These are phyloP conservation scores for Diplodia intermedia DNA, from an alignment of 2,329 filamentous ascomycete genomes.

Conservation along the genomic window DNA sequence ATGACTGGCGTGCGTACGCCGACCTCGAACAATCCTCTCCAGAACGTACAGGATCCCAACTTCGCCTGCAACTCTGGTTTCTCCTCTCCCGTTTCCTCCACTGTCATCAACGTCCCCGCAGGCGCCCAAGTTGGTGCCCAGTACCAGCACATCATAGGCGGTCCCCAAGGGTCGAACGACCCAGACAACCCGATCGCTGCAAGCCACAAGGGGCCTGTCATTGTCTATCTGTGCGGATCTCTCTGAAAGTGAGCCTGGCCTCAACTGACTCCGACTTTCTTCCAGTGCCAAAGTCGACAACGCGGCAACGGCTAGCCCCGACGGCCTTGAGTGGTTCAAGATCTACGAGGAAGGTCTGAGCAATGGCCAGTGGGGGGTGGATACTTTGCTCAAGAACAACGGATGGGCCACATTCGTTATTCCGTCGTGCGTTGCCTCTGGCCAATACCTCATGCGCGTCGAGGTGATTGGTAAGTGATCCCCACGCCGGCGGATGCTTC, in stretches of 20 bases:
- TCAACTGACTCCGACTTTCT: background rate
- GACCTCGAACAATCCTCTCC: constrained; percentile 59
- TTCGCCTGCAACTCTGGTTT: constrained; percentile 58
- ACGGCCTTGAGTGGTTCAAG: constrained; percentile 53
- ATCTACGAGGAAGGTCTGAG: constrained; percentile 51
- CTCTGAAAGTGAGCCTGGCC: background rate
- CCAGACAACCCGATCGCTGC: constrained; percentile 58
- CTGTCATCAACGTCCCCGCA: constrained; percentile 57
- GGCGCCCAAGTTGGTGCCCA: constrained; percentile 61
- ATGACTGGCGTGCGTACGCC: constrained; percentile 60
- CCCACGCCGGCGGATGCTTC: background rate
- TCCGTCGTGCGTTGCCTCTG: constrained; percentile 46
- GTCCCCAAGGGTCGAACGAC: constrained; percentile 57
- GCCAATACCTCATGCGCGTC: constrained; percentile 40
- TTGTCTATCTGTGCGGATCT: constrained; percentile 46
- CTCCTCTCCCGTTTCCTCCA: constrained; percentile 46
- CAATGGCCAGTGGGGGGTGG: constrained; percentile 57
- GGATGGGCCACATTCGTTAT: constrained; percentile 53
- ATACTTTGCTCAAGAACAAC: constrained; percentile 56
- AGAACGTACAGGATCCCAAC: constrained; percentile 55
- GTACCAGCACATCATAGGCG: constrained; percentile 63
- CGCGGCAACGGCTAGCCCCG: constrained; percentile 47
- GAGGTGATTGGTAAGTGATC: constrained; percentile 34
- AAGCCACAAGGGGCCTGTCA: constrained; percentile 55
- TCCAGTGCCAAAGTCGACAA: constrained; percentile 49